Conservation (phyloP, 2,329 filamentous ascomycete genomes). For the Neonectria ditissima region DNA sequence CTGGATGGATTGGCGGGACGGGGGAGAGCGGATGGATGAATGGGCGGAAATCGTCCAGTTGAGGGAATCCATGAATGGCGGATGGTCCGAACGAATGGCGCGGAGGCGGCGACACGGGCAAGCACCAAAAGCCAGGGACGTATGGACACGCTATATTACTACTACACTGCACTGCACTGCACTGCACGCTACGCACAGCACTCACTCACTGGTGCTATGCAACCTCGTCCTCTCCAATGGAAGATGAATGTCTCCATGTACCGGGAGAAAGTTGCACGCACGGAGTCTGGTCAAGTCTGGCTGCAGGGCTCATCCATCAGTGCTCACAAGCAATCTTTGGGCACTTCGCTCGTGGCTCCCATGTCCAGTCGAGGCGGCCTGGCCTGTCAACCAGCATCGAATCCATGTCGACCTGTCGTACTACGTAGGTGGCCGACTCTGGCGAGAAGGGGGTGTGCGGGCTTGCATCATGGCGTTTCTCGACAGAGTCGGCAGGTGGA, state of each 20-base stretch:
- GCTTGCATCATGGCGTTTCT: constrained; percentile 32
- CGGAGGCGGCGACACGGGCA: constrained; percentile 6
- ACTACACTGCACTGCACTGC: not conserved
- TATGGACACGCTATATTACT: not conserved
- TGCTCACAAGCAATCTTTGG: constrained; percentile 32
- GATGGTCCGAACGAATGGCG: constrained; percentile 19
- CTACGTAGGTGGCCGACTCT: constrained; percentile 22
- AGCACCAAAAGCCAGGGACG: not conserved
- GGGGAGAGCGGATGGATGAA: constrained; percentile 6
- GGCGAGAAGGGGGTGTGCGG: constrained; percentile 24
- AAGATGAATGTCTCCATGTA: not conserved
- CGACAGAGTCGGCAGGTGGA: constrained; percentile 33
- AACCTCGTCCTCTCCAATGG: not conserved
- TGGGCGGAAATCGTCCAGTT: constrained; percentile 17
- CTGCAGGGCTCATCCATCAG: constrained; percentile 19
- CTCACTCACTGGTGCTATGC: not conserved
- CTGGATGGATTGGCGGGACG: constrained; percentile 10
- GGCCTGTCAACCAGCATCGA: constrained; percentile 38
- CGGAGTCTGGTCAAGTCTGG: constrained; percentile 3
- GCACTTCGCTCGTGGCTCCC: constrained; percentile 44
- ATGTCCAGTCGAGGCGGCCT: constrained; percentile 37
- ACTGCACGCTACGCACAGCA: no score
- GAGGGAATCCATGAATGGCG: constrained; percentile 30
- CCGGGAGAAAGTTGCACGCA: not conserved
- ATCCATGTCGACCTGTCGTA: constrained; percentile 36